These are phyloP conservation scores for Epichloe typhina DNA, from an alignment of 2,329 filamentous ascomycete genomes.

Conservation along the genomic window DNA sequence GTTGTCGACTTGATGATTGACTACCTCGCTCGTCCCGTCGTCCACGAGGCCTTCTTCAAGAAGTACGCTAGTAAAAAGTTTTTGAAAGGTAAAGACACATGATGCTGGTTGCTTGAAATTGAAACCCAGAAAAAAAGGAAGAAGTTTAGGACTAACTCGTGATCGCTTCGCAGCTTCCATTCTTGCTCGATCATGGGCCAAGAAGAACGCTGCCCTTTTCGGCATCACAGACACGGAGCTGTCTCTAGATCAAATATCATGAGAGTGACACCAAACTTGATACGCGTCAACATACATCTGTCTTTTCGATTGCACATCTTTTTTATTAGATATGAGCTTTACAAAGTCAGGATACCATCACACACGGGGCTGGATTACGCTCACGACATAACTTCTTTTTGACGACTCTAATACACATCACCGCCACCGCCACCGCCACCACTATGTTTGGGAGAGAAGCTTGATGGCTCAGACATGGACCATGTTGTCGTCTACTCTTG, in stretches of 20 bases:
- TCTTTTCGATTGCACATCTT: conserved; percentile 4
- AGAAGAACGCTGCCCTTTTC: conserved; percentile 54
- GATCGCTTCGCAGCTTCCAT: conserved; percentile 56
- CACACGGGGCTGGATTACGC: conserved; percentile 18
- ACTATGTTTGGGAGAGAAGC: not conserved
- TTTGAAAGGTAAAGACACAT: conserved; percentile 66
- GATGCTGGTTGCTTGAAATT: not conserved
- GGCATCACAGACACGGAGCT: conserved; percentile 38
- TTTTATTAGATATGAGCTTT: conserved; percentile 14
- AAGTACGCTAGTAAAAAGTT: conserved; percentile 99
- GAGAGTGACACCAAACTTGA: conserved; percentile 9
- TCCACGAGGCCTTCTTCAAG: conserved; percentile 97
- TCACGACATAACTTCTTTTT: conserved; percentile 13
- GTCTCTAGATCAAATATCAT: conserved; percentile 34
- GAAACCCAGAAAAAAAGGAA: not conserved
- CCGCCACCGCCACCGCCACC: conserved; percentile 6
- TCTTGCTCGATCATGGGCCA: conserved; percentile 83
- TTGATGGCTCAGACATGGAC: not conserved
- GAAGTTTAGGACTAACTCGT: conserved; percentile 9
- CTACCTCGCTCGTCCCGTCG: conserved; percentile 80
- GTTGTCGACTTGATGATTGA: conserved; percentile 93
- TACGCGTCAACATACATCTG: conserved; percentile 2
- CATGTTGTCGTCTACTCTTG: not conserved
- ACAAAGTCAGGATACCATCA: conserved; percentile 7
- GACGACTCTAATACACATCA: conserved; percentile 21